Evolutionary conservation across 192 early-diverging fungal species (phyloP).

Genomic region (Backusella liffmaniae): DNA sequence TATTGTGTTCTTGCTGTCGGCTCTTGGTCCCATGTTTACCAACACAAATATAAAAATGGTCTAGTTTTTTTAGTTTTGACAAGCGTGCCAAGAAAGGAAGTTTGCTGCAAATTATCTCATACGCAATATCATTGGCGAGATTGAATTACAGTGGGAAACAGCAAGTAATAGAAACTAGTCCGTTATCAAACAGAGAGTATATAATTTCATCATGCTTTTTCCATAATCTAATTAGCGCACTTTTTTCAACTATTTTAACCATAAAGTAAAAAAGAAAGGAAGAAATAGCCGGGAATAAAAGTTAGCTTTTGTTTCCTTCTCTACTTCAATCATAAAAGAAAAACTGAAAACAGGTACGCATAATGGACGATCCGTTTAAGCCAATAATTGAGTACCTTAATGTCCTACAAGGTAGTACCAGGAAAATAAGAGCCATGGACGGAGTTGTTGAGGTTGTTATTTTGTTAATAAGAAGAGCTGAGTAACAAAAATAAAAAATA

Average conservation of each 20-base stretch:
- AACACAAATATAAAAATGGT: not conserved
- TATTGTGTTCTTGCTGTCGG: not conserved
- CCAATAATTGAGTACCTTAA: conserved; percentile 2
- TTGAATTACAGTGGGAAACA: not conserved
- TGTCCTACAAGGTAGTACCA: not conserved
- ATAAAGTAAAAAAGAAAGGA: too few relatives aligned
- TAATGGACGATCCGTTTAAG: conserved; percentile 3
- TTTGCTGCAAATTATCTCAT: not conserved
- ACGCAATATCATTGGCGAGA: not conserved
- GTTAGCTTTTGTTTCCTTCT: not conserved
- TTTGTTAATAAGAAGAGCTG: not conserved
- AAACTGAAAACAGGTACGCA: not conserved
- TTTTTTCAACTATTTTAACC: not conserved
- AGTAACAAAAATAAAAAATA: not conserved
- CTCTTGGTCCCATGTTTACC: not conserved
- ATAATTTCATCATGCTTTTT: not conserved
- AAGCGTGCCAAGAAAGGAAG: not conserved
- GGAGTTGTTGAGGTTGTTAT: not conserved
- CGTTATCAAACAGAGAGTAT: not conserved
- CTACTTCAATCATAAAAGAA: not conserved
- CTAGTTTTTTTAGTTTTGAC: conserved; percentile 1
- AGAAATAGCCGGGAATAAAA: not conserved
- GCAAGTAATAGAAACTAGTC: not conserved
- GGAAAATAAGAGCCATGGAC: not conserved
- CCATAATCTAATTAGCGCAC: not conserved